Percentiles rank a stretch among this genome's conserved stretches.
phyloP scores from a whole-genome alignment of 2,329 filamentous ascomycete species.

The Penicillium sp. region DNA sequence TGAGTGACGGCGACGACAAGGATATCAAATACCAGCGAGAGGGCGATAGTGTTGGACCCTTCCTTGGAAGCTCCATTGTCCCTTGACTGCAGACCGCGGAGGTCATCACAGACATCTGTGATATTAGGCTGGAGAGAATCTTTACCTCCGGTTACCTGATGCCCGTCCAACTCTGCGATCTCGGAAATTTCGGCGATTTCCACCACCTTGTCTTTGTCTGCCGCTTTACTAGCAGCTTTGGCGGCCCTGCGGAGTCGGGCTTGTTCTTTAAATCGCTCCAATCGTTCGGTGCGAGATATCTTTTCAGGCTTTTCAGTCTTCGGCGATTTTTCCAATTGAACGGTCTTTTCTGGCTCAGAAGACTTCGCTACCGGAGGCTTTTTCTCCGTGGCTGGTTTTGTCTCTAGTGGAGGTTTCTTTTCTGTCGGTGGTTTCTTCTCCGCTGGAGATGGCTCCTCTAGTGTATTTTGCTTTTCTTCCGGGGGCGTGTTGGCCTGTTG shows the following conservation, averaged over 20 bases:
- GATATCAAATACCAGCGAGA: constrained; percentile 33
- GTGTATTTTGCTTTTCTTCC: constrained; percentile 2
- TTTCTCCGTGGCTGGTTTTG: not conserved
- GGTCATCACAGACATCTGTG: constrained; percentile 19
- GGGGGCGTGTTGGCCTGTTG: constrained; percentile 2
- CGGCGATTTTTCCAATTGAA: constrained; percentile 2
- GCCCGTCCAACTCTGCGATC: constrained; percentile 38
- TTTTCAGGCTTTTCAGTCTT: constrained; percentile 3
- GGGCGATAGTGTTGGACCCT: constrained; percentile 19
- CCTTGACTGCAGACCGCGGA: constrained; percentile 14
- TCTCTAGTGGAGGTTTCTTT: not conserved
- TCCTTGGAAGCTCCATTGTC: constrained; percentile 16
- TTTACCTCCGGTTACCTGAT: constrained; percentile 29
- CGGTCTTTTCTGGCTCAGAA: no score
- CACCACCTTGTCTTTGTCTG: no score
- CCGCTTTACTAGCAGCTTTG: no score
- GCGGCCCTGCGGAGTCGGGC: constrained; percentile 15
- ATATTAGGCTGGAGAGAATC: constrained; percentile 20
- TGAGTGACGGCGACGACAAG: constrained; percentile 29
- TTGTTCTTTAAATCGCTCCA: constrained; percentile 20
- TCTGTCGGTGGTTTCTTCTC: constrained; percentile 2
- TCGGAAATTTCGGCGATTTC: constrained; percentile 39
- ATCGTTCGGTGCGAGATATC: constrained; percentile 11
- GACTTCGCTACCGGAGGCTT: constrained; percentile 2
- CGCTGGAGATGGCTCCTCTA: not conserved